A percentile compares a stretch with the other conserved stretches of the same genome.
phyloP scores from a whole-genome alignment of 345 rosid genomes.

The Cardamine occulta region DNA sequence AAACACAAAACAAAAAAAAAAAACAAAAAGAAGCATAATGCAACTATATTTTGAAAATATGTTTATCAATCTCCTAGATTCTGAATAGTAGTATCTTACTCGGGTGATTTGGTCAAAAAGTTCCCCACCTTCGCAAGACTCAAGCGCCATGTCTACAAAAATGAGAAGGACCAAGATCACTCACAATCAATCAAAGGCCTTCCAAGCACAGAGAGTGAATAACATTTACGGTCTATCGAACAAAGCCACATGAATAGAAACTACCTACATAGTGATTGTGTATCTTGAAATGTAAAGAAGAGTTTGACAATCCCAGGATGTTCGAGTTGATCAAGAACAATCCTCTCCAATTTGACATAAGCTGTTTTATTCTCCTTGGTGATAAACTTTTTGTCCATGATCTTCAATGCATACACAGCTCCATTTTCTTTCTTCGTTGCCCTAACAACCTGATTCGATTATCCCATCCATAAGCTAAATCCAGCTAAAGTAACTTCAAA shows the following conservation, averaged over 20 bases:
- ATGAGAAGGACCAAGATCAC: conserved; percentile 43
- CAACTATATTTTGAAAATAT: conserved; percentile 19
- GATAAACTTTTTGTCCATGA: conserved; percentile 98
- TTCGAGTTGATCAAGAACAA: conserved; percentile 94
- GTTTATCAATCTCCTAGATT: neutral
- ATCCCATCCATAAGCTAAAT: conserved; percentile 32
- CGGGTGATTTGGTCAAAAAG: conserved; percentile 97
- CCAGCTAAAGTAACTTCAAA: conserved; percentile 5
- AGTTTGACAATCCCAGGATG: conserved; percentile 94
- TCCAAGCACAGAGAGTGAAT: conserved; percentile 7
- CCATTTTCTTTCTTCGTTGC: conserved; percentile 95
- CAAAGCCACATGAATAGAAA: conserved; percentile 27
- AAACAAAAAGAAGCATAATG: neutral
- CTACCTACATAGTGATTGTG: conserved; percentile 80
- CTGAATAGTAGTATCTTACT: conserved; percentile 55
- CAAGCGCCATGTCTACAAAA: conserved; percentile 93
- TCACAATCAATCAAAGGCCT: conserved; percentile 10
- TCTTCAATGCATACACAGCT: conserved; percentile 85
- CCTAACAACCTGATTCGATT: conserved; percentile 75
- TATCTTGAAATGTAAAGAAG: conserved; percentile 91
- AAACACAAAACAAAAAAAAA: neutral
- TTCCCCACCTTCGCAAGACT: conserved; percentile 98
- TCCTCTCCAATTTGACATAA: conserved; percentile 93
- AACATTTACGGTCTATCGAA: neutral
- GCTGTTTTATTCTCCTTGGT: conserved; percentile 97